Evolutionary conservation across 805 yeast species (phyloP), one percentile per base, ranked within the genome.

Genomic region (Vanderwaltozyma tropicalis): DNA sequence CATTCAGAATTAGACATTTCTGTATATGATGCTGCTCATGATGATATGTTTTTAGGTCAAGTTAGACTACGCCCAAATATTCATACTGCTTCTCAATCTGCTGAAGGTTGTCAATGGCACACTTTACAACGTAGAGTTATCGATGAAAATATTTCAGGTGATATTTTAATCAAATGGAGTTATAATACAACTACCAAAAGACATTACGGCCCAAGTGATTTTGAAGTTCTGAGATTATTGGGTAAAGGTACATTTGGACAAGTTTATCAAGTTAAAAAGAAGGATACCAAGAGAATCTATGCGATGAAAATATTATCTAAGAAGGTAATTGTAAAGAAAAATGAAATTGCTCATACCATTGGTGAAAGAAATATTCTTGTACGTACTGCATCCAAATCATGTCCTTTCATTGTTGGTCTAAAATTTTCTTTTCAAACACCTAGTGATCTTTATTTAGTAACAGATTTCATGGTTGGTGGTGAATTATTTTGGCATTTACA

Each of bases 161-260:
- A 78, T 38, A 76, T 89, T 42, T 76, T 77, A 48, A 76, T 92
- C 39, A 71, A 75, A 46, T 75, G 88, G 71, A 78, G 76, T 46
- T 89, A 79, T 61, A 76, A 76, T 33, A 65, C 75, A 26, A 76
- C 82, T 16, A 67, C 75, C 35, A 80, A 83, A 59, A 76, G 77
- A 50, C 84, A 80, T 49, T 84, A 80, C 54, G 95, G 96, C 1
- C 98, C 98, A 5, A 80, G 80, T 36, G 97, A 92, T 62, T 92
- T 92, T 61, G 95, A 88, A 59, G 86, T 89, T 14, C 72, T 92
- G 50, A 72, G 96, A 53, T 68, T 89, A 37, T 68, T 89, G 43
- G 98, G 98, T 43, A 87, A 86, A 57, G 98, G 98, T 38, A 92
- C 97, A 1, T 89, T 89, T 68, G 98, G 98, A 24, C 95, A 86